Base-by-base conservation (phyloP, 2,329 filamentous ascomycete genomes). In the Colletotrichum tanaceti region DNA sequence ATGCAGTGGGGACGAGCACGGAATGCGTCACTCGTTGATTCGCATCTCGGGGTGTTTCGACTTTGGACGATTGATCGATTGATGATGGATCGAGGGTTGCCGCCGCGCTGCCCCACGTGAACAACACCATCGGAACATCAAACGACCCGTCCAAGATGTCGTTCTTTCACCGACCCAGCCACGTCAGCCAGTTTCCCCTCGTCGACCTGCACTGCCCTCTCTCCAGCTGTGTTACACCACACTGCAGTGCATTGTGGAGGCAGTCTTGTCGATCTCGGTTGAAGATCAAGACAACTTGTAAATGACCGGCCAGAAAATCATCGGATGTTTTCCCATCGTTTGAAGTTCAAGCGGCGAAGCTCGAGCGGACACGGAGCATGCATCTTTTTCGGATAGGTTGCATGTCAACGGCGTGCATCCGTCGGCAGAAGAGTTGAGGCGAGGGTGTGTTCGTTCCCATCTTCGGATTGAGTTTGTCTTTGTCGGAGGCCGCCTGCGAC, bases 381-480 rank as follows among this genome's bases (percentile, higher is more conserved):
- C n/a, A 14, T n/a, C 39, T 41, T 22, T 47, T 65, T 65, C 59
- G 62, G 65, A 59, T 49, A 43, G 54, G 41, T 54, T 59, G 53
- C 52, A 41, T 52, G 20, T 39, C 16, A 16, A 22, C 47, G 47
- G 47, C 41, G 47, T 54, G 60, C 54, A 20, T 68, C 44, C 43
- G 65, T 65, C 61, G 46, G 61, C 44, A 59, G 65, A 59, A 32
- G 55, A 38, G 13, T 38, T 46, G 39, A 53, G 39, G 32, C 54
- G 16, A 44, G 41, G 38, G 43, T 35, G 47, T 55, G 35, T 68
- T 7, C 32, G 32, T 35, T 9, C 62, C 62, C 50, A 68, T 61
- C 38, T 52, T 65, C 43, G 41, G 49, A 60, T 65, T 68, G 65
- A 65, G 49, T 68, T n/a, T n/a, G n/a, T n/a, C n/a, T n/a, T n/a